phyloP scores from a whole-genome alignment of 148 eudicot genomes.

The Suaeda aralocaspica region DNA sequence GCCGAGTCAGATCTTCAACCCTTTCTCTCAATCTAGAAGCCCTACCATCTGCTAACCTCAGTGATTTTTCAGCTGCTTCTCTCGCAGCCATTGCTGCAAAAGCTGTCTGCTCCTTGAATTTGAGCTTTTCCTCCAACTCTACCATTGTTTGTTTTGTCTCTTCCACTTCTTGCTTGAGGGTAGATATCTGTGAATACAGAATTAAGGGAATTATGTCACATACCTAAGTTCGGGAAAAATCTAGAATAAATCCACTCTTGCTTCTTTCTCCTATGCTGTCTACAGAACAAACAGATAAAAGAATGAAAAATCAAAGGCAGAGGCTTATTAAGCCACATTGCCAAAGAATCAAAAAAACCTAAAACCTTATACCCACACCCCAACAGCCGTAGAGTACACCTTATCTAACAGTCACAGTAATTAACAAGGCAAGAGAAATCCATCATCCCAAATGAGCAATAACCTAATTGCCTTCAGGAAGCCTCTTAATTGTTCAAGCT shows the following conservation, averaged over 20 bases:
- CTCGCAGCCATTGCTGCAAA: constrained; percentile 91
- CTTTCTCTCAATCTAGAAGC: constrained; percentile 79
- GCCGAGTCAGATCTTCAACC: constrained; percentile 82
- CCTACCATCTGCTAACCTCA: constrained; percentile 73
- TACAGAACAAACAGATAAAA: background rate
- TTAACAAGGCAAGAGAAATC: too few species aligned
- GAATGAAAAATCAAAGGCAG: too few species aligned
- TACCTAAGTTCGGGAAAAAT: too few species aligned
- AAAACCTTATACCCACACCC: background rate
- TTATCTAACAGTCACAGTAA: too few species aligned
- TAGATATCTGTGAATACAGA: constrained; percentile 48
- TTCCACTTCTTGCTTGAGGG: constrained; percentile 65
- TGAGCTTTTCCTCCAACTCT: constrained; percentile 75
- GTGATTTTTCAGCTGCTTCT: constrained; percentile 95
- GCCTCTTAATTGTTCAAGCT: too few species aligned
- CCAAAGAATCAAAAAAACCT: too few species aligned
- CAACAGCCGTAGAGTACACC: background rate
- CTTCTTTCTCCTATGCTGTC: background rate
- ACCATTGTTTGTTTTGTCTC: constrained; percentile 66
- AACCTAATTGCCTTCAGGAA: too few species aligned
- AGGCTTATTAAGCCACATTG: background rate
- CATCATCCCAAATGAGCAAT: too few species aligned
- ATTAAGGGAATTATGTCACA: background rate
- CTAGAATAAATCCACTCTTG: too few species aligned
- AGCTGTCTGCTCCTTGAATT: constrained; percentile 88